Conservation (phyloP, 2,329 filamentous ascomycete species). For the Leptographium lundbergii region DNA sequence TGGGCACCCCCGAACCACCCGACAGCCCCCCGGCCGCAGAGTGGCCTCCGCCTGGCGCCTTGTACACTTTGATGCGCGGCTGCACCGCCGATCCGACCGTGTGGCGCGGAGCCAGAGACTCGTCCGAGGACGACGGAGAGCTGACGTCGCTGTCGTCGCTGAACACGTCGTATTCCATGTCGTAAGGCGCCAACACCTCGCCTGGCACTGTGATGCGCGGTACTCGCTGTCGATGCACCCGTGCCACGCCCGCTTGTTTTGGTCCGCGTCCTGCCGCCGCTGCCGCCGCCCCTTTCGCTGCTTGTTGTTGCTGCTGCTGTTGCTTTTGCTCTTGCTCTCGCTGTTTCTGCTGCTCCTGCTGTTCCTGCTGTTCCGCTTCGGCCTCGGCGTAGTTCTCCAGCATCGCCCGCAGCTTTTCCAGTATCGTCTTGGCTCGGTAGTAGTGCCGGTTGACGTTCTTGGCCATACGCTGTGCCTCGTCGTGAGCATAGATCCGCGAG, state of each 20-base stretch:
- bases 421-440: slow-evolving; percentile 44
- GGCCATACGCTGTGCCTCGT: slow-evolving; percentile 50
- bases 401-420: slow-evolving; percentile 47
- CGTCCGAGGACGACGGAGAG: slow-evolving; percentile 19
- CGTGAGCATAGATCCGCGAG: slow-evolving; percentile 45
- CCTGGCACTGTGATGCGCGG: slow-evolving; percentile 53
- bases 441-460: slow-evolving; percentile 52
- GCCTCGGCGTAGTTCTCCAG: slow-evolving; percentile 44
- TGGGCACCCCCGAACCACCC: slow-evolving; percentile 15
- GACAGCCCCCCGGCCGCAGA: not conserved
- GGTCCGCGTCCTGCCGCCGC: slow-evolving; percentile 16
- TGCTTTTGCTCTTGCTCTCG: slow-evolving; percentile 21
- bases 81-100: slow-evolving; percentile 20
- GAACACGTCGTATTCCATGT: slow-evolving; percentile 48
- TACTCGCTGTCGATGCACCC: slow-evolving; percentile 27
- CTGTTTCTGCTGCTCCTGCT: slow-evolving; percentile 40
- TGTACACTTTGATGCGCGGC: slow-evolving; percentile 38
- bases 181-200: slow-evolving; percentile 53
- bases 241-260: not conserved
- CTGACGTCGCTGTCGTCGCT: slow-evolving; percentile 35
- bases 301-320: slow-evolving; percentile 46
- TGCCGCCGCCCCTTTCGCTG: slow-evolving; percentile 41
- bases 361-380: slow-evolving; percentile 38
- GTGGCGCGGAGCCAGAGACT: slow-evolving; percentile 18
- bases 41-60: slow-evolving; percentile 2